Conservation (phyloP, 129 eudicot species). For the Saposhnikovia divaricata region DNA sequence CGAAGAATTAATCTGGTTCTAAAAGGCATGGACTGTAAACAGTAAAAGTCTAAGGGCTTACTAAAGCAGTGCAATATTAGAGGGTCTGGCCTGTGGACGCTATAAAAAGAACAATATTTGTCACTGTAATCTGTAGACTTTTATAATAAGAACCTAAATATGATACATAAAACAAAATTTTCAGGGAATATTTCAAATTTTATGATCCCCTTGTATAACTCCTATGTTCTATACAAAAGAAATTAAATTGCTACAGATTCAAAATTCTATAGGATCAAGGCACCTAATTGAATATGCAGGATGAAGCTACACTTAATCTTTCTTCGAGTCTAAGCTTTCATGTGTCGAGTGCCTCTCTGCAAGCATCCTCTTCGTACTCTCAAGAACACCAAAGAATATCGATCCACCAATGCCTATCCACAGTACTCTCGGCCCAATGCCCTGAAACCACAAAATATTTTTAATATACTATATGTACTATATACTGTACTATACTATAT, state of each 20-base stretch:
- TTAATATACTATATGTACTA: too few relatives aligned
- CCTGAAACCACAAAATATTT: constrained; percentile 31
- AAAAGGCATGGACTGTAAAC: too few relatives aligned
- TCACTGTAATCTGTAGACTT: not conserved
- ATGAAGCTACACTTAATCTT: constrained; percentile 14
- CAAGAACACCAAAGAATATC: constrained; percentile 92
- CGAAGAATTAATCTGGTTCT: too few relatives aligned
- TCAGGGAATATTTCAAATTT: not conserved
- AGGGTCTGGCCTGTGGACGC: too few relatives aligned
- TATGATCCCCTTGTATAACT: not conserved
- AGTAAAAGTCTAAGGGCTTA: too few relatives aligned
- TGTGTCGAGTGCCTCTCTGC: constrained; percentile 36
- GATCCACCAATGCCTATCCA: constrained; percentile 99
- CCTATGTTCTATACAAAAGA: not conserved
- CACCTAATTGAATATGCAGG: not conserved
- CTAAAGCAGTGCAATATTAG: too few relatives aligned
- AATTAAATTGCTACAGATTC: not conserved
- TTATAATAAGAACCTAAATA: not conserved
- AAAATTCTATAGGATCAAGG: not conserved
- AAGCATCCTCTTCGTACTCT: constrained; percentile 67
- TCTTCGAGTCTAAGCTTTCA: constrained; percentile 24
- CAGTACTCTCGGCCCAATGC: constrained; percentile 92
- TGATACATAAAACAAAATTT: not conserved
- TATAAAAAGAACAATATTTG: not conserved
- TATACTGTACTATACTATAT: too few relatives aligned